Evolutionary conservation across 2,329 filamentous ascomycete species (phyloP).

Genomic region (Pestalotiopsis sp.): DNA sequence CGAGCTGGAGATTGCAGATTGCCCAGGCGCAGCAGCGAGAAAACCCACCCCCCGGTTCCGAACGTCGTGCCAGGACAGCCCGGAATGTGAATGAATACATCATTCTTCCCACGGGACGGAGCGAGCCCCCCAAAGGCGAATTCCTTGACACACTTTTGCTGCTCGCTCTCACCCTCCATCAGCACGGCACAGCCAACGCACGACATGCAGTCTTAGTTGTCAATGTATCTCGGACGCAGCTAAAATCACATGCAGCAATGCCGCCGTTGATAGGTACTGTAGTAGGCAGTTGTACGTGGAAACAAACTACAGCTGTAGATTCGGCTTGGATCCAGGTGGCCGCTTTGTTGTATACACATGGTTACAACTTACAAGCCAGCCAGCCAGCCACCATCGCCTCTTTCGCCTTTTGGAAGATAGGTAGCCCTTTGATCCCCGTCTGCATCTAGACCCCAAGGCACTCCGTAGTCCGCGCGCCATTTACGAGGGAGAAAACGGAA

Average conservation of each 20-base stretch:
- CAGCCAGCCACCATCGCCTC: neutral
- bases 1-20: neutral
- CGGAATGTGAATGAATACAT: neutral
- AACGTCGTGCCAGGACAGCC: neutral
- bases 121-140: neutral
- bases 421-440: neutral
- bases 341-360: neutral
- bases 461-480: neutral
- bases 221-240: constrained; percentile 22
- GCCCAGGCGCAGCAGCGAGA: neutral
- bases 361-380: neutral
- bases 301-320: neutral
- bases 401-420: neutral
- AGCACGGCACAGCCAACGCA: constrained; percentile 23
- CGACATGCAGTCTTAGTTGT: constrained; percentile 23
- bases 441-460: neutral
- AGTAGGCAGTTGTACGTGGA: neutral
- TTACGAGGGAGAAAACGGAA: neutral
- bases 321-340: neutral
- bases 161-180: neutral
- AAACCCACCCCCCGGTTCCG: neutral
- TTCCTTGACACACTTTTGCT: neutral
- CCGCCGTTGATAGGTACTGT: neutral
- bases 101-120: constrained; percentile 3
- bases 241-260: constrained; percentile 19